Base-by-base conservation (phyloP, 371 early-diverging fungal genomes). In the Coemansia sp. region DNA sequence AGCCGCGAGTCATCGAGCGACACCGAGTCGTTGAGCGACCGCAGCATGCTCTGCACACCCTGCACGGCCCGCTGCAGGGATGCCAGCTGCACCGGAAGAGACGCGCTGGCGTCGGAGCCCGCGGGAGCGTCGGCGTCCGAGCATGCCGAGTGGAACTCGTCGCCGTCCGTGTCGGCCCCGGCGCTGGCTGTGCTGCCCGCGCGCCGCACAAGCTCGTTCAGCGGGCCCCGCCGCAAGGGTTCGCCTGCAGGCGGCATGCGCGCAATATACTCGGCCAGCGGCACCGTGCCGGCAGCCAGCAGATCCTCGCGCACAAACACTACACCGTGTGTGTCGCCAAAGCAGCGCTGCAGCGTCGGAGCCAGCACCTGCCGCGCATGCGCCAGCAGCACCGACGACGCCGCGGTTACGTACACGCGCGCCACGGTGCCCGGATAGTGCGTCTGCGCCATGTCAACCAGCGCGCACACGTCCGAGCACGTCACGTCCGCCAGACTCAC, bases 21-120 rank as follows among this genome's bases (percentile, higher is more conserved):
- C 8, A 74, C 59, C 61, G 59, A 57, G 59, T 74, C 75, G 57
- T 59, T 63, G 61, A 74, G 61, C 14, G 69, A 59, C n/a, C 69
- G 62, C 35, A 74, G 60, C 75, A 74, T 74, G 34, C 59, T 55
- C 66, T 74, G 75, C 42, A 74, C 75, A n/a, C 75, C 48, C 53
- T 62, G 75, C 45, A 74, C 69, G 0, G 75, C 69, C 4, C 75
- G 61, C 53, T 74, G 75, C 43, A 74, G 59, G 38, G 75, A 74
- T 14, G 75, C 75, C 52, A 74, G 66, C 57, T 74, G 75, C 16
- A 74, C 57, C 9, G 65, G 57, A 33, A 65, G 65, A 45, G 59
- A 52, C 1, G 26, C 31, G 35, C 43, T 7, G 1, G 47, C 36
- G n/a, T 54, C 51, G 39, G 8, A 16, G 26, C 26, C 26, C 26